Base-by-base conservation (phyloP, 495 filamentous ascomycete genomes). In the Thermothielavioides terrestris region DNA sequence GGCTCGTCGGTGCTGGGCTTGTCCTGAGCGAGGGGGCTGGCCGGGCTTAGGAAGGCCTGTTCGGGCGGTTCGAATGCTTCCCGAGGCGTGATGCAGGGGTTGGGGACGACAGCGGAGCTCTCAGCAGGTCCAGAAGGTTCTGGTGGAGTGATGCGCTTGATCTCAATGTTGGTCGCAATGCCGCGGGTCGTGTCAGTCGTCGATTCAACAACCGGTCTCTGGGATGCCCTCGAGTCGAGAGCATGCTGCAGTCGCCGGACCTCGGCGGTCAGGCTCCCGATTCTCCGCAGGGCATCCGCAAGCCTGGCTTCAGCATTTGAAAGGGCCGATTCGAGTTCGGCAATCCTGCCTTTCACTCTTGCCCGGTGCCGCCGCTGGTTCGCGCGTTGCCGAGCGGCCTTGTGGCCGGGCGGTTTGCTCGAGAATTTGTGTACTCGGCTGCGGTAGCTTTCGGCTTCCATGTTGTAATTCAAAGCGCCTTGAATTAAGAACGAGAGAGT, bases 341-440 rank as follows among this genome's bases (percentile, higher is more conserved):
- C 25, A 10, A 63, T 56, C 1, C 40, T 46, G 23, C 45, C 39
- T 42, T 66, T 66, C 17, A 63, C 60, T 31, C 58, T 53, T 11
- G 60, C 60, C 3, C 63, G 60, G 38, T 66, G 63, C 9, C 63
- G 58, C 18, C 63, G 60, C 44, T 66, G 63, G 46, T 66, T 66
- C 31, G 61, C 61, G 0, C 58, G 55, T 17, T 55, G 45, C 1
- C 61, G 53, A 3, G 61, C 61, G 9, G 61, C 61, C 12, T 64
- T 51, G 20, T 56, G 48, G 1, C 46, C 55, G 6, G 57, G 53
- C 0, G 56, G 48, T 18, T 61, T 64, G 39, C 37, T 18, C 3
- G 58, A 56, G 44, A 63, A 64, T 27, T 61, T 64, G 47, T 47
- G 49, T 3, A 57, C 18, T 6, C 27, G 25, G 10, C 4, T 17